Percentiles rank a stretch among this genome's conserved stretches.
These are phyloP conservation scores for Pyrenochaeta sp. DNA, from an alignment of 2,329 filamentous ascomycete genomes.

Conservation along the genomic window DNA sequence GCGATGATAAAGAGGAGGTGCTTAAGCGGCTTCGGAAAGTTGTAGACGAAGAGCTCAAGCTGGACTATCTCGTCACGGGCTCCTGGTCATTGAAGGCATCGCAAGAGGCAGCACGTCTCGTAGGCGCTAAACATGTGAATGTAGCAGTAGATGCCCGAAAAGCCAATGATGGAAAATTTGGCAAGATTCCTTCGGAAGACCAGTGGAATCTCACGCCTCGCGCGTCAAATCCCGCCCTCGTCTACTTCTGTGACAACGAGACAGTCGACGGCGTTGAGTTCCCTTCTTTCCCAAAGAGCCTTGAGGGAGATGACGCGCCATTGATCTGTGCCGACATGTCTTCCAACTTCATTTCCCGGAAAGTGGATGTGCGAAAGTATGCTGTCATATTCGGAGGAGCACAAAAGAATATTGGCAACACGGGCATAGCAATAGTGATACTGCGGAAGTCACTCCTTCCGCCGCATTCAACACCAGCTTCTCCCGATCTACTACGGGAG, in stretches of 20 bases:
- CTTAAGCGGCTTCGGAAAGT: constrained; percentile 69
- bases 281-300: constrained; percentile 71
- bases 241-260: constrained; percentile 95
- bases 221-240: constrained; percentile 66
- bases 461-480: constrained; percentile 65
- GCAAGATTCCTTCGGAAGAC: constrained; percentile 78
- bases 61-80: constrained; percentile 92
- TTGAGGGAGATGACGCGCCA: constrained; percentile 70
- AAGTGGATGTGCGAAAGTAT: constrained; percentile 80
- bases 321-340: constrained; percentile 93
- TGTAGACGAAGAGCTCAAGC: constrained; percentile 74
- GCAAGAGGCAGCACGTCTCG: constrained; percentile 79
- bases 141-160: constrained; percentile 72
- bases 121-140: constrained; percentile 83
- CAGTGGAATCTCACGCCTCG: constrained; percentile 76
- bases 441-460: constrained; percentile 83
- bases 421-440: constrained; percentile 86
- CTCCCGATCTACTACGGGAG: constrained; percentile 73
- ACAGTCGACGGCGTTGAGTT: constrained; percentile 95
- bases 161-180: constrained; percentile 81
- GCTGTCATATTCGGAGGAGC: constrained; percentile 88
- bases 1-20: constrained; percentile 63
- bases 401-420: constrained; percentile 90
- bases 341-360: constrained; percentile 88
- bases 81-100: constrained; percentile 90